Percentiles rank a stretch among this genome's conserved stretches.
phyloP scores from a whole-genome alignment of 208 protist genomes.

The Wallacemonas sp. region DNA sequence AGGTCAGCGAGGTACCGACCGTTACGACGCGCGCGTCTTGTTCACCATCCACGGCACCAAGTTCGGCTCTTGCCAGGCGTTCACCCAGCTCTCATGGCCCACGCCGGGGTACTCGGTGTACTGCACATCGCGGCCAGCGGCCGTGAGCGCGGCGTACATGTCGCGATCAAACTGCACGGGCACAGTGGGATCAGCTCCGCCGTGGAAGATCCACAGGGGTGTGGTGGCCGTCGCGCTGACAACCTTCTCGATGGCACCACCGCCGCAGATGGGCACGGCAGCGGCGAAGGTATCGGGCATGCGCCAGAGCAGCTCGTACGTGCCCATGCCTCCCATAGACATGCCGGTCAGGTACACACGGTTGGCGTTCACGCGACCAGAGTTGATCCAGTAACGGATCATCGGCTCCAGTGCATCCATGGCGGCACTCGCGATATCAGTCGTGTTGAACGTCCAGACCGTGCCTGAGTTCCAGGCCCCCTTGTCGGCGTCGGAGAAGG shows the following conservation, averaged over 20 bases:
- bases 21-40: too few relatives aligned
- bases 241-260: not conserved
- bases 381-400: conserved; percentile 13
- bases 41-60: conserved; percentile 11
- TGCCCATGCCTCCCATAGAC: conserved; percentile 8
- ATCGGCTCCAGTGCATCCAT: conserved; percentile 14
- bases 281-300: conserved; percentile 6
- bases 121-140: conserved; percentile 11
- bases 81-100: conserved; percentile 13
- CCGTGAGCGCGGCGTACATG: conserved; percentile 4
- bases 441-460: not conserved
- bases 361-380: conserved; percentile 11
- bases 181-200: conserved; percentile 2
- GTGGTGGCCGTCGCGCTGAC: conserved; percentile 3
- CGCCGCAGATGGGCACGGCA: not conserved
- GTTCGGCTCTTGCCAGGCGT: not conserved
- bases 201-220: conserved; percentile 11
- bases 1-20: too few relatives aligned
- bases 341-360: conserved; percentile 8
- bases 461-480: not conserved
- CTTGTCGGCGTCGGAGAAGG: not conserved
- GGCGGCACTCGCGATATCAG: conserved; percentile 5
- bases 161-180: not conserved
- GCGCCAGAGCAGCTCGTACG: conserved; percentile 16
- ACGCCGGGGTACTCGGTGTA: conserved; percentile 17